Evolutionary conservation across 768 basidiomycete genomes (phyloP).

Genomic region (Tricholoma hemisulphureum): DNA sequence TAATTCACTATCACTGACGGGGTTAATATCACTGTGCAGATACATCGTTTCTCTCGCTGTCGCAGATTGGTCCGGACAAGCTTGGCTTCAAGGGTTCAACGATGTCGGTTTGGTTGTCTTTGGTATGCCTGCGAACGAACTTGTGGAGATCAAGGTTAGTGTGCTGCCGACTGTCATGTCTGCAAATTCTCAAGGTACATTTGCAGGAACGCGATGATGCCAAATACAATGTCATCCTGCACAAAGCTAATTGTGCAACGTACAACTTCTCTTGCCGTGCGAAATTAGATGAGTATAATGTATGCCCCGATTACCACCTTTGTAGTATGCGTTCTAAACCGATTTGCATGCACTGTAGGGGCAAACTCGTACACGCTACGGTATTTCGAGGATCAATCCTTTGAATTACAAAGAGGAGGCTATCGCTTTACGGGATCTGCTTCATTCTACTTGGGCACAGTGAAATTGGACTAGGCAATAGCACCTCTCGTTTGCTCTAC

Average conservation of each 20-base stretch:
- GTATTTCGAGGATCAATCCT: slow-evolving; percentile 62
- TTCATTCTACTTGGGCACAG: slow-evolving; percentile 61
- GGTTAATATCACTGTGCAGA: slow-evolving; percentile 33
- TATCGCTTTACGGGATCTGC: slow-evolving; percentile 52
- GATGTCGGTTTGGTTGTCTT: slow-evolving; percentile 80
- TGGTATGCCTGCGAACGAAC: slow-evolving; percentile 73
- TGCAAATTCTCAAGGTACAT: slow-evolving; percentile 1
- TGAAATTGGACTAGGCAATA: slow-evolving; percentile 14
- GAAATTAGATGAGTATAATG: slow-evolving; percentile 83
- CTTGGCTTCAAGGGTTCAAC: slow-evolving; percentile 95
- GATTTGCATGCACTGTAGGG: slow-evolving; percentile 48
- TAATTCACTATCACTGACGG: background rate
- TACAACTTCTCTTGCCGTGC: slow-evolving; percentile 87
- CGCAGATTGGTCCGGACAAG: slow-evolving; percentile 85
- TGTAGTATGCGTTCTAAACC: background rate
- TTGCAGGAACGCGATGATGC: slow-evolving; percentile 57
- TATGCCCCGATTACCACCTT: slow-evolving; percentile 34
- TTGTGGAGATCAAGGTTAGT: slow-evolving; percentile 68
- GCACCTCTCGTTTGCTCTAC: background rate
- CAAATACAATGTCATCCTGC: slow-evolving; percentile 57
- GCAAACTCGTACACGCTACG: slow-evolving; percentile 78
- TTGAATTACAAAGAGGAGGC: slow-evolving; percentile 74
- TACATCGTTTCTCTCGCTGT: slow-evolving; percentile 85
- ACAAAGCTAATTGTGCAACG: slow-evolving; percentile 61
- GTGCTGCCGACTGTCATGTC: background rate